Evolutionary conservation across 1,139 yeast genomes (phyloP), one percentile per base, ranked within the genome.

Genomic region (Eremothecium cymbalariae): DNA sequence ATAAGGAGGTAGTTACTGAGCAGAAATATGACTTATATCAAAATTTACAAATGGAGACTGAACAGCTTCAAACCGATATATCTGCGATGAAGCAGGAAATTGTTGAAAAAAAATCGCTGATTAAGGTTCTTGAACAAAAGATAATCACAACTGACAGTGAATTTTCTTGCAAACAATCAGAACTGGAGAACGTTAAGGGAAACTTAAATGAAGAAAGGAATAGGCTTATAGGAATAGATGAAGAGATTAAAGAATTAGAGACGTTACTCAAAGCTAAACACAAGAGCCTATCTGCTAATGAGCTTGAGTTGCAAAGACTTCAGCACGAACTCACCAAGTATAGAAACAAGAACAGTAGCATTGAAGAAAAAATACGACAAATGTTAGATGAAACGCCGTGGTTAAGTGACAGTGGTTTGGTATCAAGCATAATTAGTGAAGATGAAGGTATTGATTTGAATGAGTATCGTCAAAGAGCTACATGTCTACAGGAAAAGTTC

Each of bases 241-340:
- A 82, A 41, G 96, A 88, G 53, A 65, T 86, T 33, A 68, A 67
- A 26, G 88, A 80, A 40, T 66, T 85, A 53, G 74, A 70, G 17
- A 55, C 57, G 16, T 61, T 75, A 5, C 58, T 79, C 23, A 68
- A 68, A 37, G 50, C 54, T 8, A 86, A 84, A 51, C 66, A 62
- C 24, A 72, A 70, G 30, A 54, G 59, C 25, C 58, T 72, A 27
- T 71, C 70, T 32, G 74, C 72, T 25, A 52, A 64, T 25, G 77
- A 72, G 41, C 57, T 81, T 25, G 68, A 72, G 36, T 59, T 69
- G 9, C 86, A 80, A 55, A 73, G 74, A 44, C 57, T 78, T 37
- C 62, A 62, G 7, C 83, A 81, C 54, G 88, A 79, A 36, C 59
- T 80, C 27, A 85, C 76, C 42, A 76, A 76, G 45, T 64, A 74